Percentiles rank a stretch among this genome's conserved stretches.
Conservation (phyloP, 331 rosid species). For the Malus hybrid region DNA sequence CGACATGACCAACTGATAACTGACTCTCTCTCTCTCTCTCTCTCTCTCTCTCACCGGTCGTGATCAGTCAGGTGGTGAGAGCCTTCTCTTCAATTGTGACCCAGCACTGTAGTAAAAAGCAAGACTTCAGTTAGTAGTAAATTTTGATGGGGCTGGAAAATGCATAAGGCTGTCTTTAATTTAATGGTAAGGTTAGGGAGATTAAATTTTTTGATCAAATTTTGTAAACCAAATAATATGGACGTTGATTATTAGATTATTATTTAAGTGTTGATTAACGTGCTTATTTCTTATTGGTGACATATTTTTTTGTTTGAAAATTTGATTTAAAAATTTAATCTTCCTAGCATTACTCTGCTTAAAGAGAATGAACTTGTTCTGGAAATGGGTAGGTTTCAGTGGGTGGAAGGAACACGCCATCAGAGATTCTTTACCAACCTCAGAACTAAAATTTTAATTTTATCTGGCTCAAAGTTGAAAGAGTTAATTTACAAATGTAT, state of each 20-base stretch:
- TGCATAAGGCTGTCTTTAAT: background rate
- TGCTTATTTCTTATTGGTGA: no score
- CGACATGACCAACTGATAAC: background rate
- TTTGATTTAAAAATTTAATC: no score
- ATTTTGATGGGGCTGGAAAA: background rate
- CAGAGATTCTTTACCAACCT: slow-evolving; percentile 27
- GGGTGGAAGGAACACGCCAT: slow-evolving; percentile 15
- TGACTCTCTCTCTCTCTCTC: background rate
- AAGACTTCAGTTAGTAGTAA: slow-evolving; percentile 5
- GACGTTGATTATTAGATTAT: no score
- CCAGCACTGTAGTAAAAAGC: background rate
- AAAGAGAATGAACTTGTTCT: background rate
- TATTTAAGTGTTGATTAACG: no score
- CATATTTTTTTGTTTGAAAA: no score
- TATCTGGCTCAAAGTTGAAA: background rate
- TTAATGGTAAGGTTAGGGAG: no score
- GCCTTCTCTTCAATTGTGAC: background rate
- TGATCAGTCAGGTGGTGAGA: background rate
- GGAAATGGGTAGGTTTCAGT: background rate
- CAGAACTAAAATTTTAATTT: background rate
- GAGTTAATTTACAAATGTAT: no score
- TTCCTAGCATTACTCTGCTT: no score
- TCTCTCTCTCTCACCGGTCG: background rate
- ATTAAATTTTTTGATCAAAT: no score
- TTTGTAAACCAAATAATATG: no score